Evolutionary conservation across 164 flowering plant genomes (phyloP).

Genomic region (Paratinospora sagittata): DNA sequence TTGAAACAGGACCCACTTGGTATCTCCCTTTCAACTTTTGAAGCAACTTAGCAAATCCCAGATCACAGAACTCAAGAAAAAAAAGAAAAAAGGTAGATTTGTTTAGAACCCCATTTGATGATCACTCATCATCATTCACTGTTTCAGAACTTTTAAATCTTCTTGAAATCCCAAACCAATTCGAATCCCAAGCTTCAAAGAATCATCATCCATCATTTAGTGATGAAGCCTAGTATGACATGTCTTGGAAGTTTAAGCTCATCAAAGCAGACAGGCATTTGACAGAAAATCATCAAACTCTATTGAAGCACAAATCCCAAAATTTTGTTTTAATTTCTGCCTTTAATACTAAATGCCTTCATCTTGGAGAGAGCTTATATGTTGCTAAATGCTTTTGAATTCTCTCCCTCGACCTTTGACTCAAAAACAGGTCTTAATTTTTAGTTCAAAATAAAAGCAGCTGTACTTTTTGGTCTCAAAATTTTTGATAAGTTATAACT

Average conservation of each 20-base stretch:
- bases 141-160: constrained; percentile 3
- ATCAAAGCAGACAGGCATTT: constrained; percentile 9
- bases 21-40: neutral
- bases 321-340: neutral
- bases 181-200: neutral
- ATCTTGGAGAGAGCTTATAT: neutral
- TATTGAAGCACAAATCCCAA: constrained; percentile 13
- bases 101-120: neutral
- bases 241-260: constrained; percentile 12
- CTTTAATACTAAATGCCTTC: neutral
- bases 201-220: constrained; percentile 2
- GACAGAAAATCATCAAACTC: neutral
- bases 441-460: neutral
- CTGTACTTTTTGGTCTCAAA: too few relatives aligned
- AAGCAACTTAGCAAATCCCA: neutral
- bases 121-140: neutral
- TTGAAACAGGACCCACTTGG: neutral
- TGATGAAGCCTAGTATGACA: neutral
- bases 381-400: neutral
- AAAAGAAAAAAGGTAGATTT: neutral
- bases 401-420: neutral
- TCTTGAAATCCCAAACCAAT: constrained; percentile 7
- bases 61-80: neutral
- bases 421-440: neutral
- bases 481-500: too few relatives aligned